Conservation (phyloP, 1,139 yeast genomes). For the Suhomyces maxii region DNA sequence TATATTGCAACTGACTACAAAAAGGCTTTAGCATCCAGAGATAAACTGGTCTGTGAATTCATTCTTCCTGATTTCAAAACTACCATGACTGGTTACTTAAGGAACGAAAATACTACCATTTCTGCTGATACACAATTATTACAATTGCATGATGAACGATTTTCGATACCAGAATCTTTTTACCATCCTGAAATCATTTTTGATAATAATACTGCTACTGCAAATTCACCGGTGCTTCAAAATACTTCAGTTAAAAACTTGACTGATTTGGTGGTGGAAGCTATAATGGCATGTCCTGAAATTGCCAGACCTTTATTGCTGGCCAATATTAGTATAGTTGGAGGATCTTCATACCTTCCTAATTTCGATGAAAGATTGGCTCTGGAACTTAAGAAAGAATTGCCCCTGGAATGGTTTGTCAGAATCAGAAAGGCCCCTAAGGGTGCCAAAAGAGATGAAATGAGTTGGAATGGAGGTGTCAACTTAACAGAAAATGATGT, state of each 20-base stretch:
- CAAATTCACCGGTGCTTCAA: slow-evolving; percentile 34
- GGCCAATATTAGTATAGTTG: slow-evolving; percentile 77
- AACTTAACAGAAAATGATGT: slow-evolving; percentile 52
- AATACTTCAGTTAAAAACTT: slow-evolving; percentile 67
- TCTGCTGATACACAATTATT: slow-evolving; percentile 61
- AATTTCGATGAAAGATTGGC: slow-evolving; percentile 65
- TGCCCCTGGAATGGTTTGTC: slow-evolving; percentile 68
- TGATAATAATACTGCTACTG: slow-evolving; percentile 33
- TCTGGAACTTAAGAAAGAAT: slow-evolving; percentile 60
- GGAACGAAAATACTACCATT: slow-evolving; percentile 32
- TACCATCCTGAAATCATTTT: slow-evolving; percentile 78
- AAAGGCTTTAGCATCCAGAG: slow-evolving; percentile 46
- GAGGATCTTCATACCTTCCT: slow-evolving; percentile 76
- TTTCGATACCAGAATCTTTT: slow-evolving; percentile 80
- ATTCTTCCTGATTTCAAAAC: slow-evolving; percentile 87
- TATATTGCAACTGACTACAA: slow-evolving; percentile 71
- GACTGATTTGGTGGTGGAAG: slow-evolving; percentile 73
- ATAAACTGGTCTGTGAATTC: slow-evolving; percentile 52
- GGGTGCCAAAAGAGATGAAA: slow-evolving; percentile 23
- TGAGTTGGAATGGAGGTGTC: slow-evolving; percentile 46
- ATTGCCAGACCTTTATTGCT: slow-evolving; percentile 73
- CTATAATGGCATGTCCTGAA: slow-evolving; percentile 71
- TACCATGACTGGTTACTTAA: slow-evolving; percentile 65
- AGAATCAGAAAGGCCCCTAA: slow-evolving; percentile 35
- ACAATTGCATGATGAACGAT: slow-evolving; percentile 76